Evolutionary conservation across 805 yeast species (phyloP).

Genomic region (Lipomyces anomalus): DNA sequence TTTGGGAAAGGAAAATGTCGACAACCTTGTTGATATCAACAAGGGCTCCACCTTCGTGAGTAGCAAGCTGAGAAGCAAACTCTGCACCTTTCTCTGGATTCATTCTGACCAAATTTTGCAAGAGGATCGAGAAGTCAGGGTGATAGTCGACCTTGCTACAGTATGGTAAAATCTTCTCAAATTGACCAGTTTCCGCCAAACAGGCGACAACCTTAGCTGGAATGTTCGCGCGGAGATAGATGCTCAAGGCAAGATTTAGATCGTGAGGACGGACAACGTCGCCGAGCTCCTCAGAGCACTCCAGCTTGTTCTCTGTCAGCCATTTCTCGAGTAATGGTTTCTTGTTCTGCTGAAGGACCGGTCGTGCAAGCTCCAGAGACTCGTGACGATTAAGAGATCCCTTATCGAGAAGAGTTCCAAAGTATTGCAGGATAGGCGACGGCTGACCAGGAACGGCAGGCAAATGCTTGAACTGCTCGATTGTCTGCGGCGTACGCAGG

Average conservation of each 20-base stretch:
- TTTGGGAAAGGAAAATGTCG: constrained; percentile 91
- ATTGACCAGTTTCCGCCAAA: constrained; percentile 92
- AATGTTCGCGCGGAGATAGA: constrained; percentile 74
- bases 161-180: constrained; percentile 91
- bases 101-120: constrained; percentile 83
- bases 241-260: constrained; percentile 78
- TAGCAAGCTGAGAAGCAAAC: constrained; percentile 81
- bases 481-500: constrained; percentile 89
- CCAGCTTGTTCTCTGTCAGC: constrained; percentile 90
- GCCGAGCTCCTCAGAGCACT: constrained; percentile 95
- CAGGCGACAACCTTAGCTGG: constrained; percentile 87
- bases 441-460: constrained; percentile 93
- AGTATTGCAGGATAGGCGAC: constrained; percentile 89
- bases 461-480: constrained; percentile 81
- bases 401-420: constrained; percentile 83
- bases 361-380: constrained; percentile 89
- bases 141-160: constrained; percentile 81
- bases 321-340: constrained; percentile 92
- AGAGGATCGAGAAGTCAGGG: constrained; percentile 84
- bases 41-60: constrained; percentile 52
- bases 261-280: constrained; percentile 90
- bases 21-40: constrained; percentile 81
- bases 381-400: constrained; percentile 90
- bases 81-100: constrained; percentile 98
- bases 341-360: constrained; percentile 92